phyloP scores from a whole-genome alignment of 805 yeast genomes.

The Wickerhamiella azymoides region DNA sequence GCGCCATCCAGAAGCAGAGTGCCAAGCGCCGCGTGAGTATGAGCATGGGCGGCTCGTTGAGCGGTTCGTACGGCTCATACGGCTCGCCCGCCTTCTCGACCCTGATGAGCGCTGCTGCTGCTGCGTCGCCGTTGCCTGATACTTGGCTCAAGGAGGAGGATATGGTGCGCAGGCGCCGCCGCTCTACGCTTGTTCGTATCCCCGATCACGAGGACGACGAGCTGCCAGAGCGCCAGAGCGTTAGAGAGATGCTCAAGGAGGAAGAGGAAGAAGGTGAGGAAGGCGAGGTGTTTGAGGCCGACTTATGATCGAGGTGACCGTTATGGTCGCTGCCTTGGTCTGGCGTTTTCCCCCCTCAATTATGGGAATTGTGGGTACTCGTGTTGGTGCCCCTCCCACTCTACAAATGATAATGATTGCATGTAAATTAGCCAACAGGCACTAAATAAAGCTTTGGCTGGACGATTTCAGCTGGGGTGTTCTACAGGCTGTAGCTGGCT shows the following conservation, averaged over 20 bases:
- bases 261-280: conserved; percentile 3
- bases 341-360: too few relatives aligned
- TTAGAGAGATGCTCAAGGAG: conserved; percentile 27
- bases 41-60: conserved; percentile 8
- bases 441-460: too few relatives aligned
- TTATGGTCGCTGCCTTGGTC: too few relatives aligned
- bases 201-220: conserved; percentile 20
- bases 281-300: conserved; percentile 1
- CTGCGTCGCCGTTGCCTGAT: conserved; percentile 20
- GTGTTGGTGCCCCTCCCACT: too few relatives aligned
- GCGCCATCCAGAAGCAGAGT: conserved; percentile 9
- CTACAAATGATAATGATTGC: background rate
- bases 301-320: background rate
- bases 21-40: background rate
- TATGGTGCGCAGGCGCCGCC: conserved; percentile 7
- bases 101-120: conserved; percentile 12
- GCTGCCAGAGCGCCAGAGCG: conserved; percentile 20
- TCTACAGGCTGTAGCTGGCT: too few relatives aligned
- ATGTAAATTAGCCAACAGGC: background rate
- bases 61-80: background rate
- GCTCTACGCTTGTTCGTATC: conserved; percentile 6
- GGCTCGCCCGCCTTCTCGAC: conserved; percentile 4
- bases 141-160: conserved; percentile 14
- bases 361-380: too few relatives aligned
- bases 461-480: too few relatives aligned